Percentiles rank a stretch among this genome's conserved stretches.
These are phyloP conservation scores for Hypoxylon intermedium DNA, from an alignment of 495 filamentous ascomycete species.

Conservation along the genomic window DNA sequence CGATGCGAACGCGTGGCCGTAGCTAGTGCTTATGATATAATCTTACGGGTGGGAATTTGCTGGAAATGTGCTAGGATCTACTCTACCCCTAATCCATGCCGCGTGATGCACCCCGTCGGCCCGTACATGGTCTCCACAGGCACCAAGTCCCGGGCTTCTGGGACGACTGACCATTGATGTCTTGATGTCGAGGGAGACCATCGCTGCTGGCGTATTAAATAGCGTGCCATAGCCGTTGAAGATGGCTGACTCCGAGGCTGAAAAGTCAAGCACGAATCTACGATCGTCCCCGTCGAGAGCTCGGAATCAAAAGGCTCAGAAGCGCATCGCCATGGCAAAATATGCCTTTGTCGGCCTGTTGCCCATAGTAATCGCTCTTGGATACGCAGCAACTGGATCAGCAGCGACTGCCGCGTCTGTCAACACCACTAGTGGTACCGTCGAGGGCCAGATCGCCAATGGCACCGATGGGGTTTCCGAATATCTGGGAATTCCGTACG, in stretches of 20 bases:
- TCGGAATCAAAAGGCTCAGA: neutral
- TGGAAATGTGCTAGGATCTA: no score
- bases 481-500: conserved; percentile 60
- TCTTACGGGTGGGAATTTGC: no score
- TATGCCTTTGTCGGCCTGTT: neutral
- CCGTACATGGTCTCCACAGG: no score
- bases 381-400: neutral
- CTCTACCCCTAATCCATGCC: no score
- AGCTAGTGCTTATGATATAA: no score
- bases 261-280: neutral
- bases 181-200: no score
- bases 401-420: neutral
- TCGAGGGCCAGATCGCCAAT: conserved; percentile 54
- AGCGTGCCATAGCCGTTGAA: neutral
- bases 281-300: neutral
- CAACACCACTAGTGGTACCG: conserved; percentile 46
- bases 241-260: neutral
- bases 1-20: no score
- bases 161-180: no score
- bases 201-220: neutral
- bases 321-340: neutral
- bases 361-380: neutral
- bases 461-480: conserved; percentile 50
- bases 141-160: no score
- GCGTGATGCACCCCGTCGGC: no score